Conservation (phyloP, 306 rosid species). For the Cercis canadensis region DNA sequence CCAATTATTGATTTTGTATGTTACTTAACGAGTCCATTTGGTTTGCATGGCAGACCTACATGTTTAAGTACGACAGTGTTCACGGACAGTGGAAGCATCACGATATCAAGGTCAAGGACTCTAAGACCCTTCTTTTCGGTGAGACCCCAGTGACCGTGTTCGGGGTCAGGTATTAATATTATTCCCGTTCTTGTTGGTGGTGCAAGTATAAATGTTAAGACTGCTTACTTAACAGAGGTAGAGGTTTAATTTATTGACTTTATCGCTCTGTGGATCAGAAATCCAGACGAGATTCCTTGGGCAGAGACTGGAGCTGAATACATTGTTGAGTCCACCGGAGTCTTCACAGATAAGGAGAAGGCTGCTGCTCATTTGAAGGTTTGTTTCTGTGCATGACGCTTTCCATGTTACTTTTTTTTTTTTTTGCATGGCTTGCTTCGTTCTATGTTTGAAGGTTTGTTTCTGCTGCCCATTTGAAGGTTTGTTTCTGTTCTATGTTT, state of each 20-base stretch:
- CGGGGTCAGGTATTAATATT: slow-evolving; percentile 66
- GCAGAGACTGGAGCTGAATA: slow-evolving; percentile 54
- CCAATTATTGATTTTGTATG: not conserved
- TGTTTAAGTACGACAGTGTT: slow-evolving; percentile 84
- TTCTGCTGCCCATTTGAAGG: too few species aligned
- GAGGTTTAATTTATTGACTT: not conserved
- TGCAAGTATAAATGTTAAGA: not conserved
- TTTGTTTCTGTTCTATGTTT: too few species aligned
- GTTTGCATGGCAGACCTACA: slow-evolving; percentile 54
- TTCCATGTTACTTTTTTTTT: too few species aligned
- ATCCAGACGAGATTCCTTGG: slow-evolving; percentile 78
- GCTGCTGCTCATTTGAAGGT: slow-evolving; percentile 78
- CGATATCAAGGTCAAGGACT: slow-evolving; percentile 59
- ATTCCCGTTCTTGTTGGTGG: not conserved
- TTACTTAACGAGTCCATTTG: not conserved
- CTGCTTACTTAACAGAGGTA: too few species aligned
- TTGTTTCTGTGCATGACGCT: not conserved
- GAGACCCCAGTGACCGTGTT: slow-evolving; percentile 59
- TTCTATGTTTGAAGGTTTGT: too few species aligned
- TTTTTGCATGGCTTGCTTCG: too few species aligned
- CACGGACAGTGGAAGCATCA: slow-evolving; percentile 80
- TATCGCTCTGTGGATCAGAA: slow-evolving; percentile 30
- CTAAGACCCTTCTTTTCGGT: slow-evolving; percentile 73
- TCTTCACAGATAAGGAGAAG: slow-evolving; percentile 62
- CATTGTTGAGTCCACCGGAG: slow-evolving; percentile 68